A percentile compares a stretch with the other conserved stretches of the same genome.
Conservation (phyloP, 1,139 yeast genomes). For the Diutina rugosa region DNA sequence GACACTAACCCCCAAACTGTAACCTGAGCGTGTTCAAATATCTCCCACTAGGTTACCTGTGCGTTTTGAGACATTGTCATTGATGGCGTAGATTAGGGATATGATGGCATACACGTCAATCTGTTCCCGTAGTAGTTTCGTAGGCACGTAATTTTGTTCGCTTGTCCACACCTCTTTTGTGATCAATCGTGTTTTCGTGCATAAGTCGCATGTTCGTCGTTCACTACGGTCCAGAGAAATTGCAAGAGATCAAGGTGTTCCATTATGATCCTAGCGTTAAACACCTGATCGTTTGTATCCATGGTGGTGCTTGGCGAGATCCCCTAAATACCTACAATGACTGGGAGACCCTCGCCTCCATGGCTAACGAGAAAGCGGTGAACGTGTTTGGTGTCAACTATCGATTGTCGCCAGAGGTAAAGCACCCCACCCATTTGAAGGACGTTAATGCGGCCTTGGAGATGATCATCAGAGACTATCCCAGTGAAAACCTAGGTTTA, state of each 20-base stretch:
- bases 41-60: not conserved
- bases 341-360: slow-evolving; percentile 24
- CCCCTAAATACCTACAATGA: slow-evolving; percentile 47
- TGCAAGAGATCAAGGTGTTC: slow-evolving; percentile 10
- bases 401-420: slow-evolving; percentile 48
- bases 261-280: slow-evolving; percentile 2
- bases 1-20: not conserved
- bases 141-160: not conserved
- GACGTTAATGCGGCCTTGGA: slow-evolving; percentile 41
- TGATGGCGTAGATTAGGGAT: not conserved
- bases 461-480: slow-evolving; percentile 11
- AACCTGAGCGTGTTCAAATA: slow-evolving; percentile 4
- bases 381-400: slow-evolving; percentile 45
- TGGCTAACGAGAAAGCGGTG: slow-evolving; percentile 3
- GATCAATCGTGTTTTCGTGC: not conserved
- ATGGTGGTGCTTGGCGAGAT: slow-evolving; percentile 90
- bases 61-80: not conserved
- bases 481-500: slow-evolving; percentile 15
- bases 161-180: not conserved
- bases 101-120: not conserved
- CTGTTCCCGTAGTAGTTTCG: not conserved
- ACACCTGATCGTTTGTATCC: slow-evolving; percentile 35
- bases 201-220: not conserved
- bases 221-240: slow-evolving; percentile 10
- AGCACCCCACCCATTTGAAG: slow-evolving; percentile 50